Base-by-base conservation (phyloP, 2,329 filamentous ascomycete genomes). In the Alternaria conjuncta region DNA sequence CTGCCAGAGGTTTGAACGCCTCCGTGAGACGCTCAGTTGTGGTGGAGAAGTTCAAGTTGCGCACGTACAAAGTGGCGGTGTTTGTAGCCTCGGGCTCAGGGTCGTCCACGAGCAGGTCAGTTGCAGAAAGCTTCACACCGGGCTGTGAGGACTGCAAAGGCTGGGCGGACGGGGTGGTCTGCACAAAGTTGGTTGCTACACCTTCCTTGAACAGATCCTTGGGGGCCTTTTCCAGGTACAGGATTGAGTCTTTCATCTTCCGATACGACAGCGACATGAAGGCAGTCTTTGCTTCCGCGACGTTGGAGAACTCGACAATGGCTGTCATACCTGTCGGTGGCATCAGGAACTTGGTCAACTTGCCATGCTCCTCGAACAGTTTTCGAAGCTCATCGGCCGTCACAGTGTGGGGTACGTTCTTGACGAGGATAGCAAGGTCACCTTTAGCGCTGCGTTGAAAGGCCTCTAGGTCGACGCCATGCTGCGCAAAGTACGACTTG, bases 171-270 rank as follows among this genome's bases (percentile, higher is more conserved):
- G 74, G 66, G 69, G 80, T 66, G 65, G 71, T 68, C 70, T 71
- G 77, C 73, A 76, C 69, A 56, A 78, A 66, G 43, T 82, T 79
- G 30, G 65, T 64, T 8, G 70, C 61, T 1, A 68, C 65, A 13
- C 73, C 75, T 50, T 74, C 74, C 60, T 78, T 79, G 76, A 98
- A 96, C 25, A 99, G 79, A 75, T 93, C 88, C 77, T 91, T 93
- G 1, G 96, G 96, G 7, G 92, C 96, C 80, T 96, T 97, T 79
- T 99, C 96, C 55, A 99, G 84, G 78, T 97, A 97, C 45, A 99
- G 84, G 26, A 97, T 90, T 2, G 92, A 96, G 77, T 95, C 94
- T 79, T 95, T 95, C 77, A 99, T 87, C 74, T 94, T 93, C 63
- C 93, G 90, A 81, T 98, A 98, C 2, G 95, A 93, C 60, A 98